Evolutionary conservation across 805 yeast genomes (phyloP), one percentile per base, ranked within the genome.

Genomic region (Blastobotrys americana): DNA sequence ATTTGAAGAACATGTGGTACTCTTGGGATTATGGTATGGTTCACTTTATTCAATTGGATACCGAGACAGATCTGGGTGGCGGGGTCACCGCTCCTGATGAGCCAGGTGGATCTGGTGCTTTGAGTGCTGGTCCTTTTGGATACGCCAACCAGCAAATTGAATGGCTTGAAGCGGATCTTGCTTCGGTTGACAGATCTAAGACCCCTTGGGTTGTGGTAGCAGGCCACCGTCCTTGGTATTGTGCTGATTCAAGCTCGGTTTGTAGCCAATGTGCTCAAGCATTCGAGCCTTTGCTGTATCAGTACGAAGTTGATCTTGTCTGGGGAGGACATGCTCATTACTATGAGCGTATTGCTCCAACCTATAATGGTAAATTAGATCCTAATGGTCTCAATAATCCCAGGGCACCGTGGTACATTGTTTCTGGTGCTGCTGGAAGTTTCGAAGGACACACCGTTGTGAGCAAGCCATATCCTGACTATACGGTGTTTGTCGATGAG

Each of bases 181-280:
- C 49, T 16, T 27, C 45, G 15, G 64, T 60, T 23, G 52, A 60
- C 47, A 50, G 65, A 21, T 42, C 48, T 13, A 41, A 45, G 27
- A 60, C 65, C 15, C 65, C 65, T 3, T 60, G 51, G 61, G 44
- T 50, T 6, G 44, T 47, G 21, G 62, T 50, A 8, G 42, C 50
- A 5, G 63, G 59, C 15, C 64, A 60, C 45, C 51, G 63, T 18
- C 64, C 64, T 8, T 60, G 61, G 63, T 60, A 60, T 40, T 58
- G 52, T n/a, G 50, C 60, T 25, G 53, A 45, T 37, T 41, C 42
- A 37, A 34, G 41, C 49, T 44, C 43, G 19, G 41, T 42, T 9
- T 55, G 56, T 39, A 34, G 27, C 9, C 45, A 44, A 17, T 54
- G 58, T 45, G 53, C 48, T 37, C 37, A 50, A 4, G 58, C 55